Evolutionary conservation across 768 basidiomycete genomes (phyloP).

Genomic region (Paxillus involutus): DNA sequence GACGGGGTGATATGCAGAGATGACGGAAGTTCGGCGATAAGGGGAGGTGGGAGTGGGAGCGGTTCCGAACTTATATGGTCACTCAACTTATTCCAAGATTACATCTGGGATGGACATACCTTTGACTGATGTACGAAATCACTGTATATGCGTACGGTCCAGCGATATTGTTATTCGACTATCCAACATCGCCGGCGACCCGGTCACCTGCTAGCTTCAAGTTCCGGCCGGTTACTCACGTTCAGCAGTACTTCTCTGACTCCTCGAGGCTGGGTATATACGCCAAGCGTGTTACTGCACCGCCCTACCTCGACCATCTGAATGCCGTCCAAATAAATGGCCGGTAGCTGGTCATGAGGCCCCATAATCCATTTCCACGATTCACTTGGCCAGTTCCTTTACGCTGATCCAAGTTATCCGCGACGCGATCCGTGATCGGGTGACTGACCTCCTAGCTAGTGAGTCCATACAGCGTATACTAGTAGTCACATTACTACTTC

Average conservation of each 20-base stretch:
- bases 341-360: too few relatives aligned
- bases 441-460: background rate
- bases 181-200: background rate
- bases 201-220: background rate
- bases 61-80: slow-evolving; percentile 73
- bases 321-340: too few relatives aligned
- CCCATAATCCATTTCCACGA: too few relatives aligned
- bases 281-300: too few relatives aligned
- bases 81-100: slow-evolving; percentile 63
- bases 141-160: background rate
- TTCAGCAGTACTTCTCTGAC: too few relatives aligned
- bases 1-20: slow-evolving; percentile 77
- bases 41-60: slow-evolving; percentile 43
- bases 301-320: too few relatives aligned
- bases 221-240: too few relatives aligned
- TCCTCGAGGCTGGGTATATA: too few relatives aligned
- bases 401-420: too few relatives aligned
- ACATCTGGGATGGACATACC: slow-evolving; percentile 71
- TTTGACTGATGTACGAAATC: background rate
- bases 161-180: background rate
- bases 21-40: slow-evolving; percentile 44
- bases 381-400: too few relatives aligned
- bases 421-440: too few relatives aligned
- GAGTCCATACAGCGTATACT: background rate
- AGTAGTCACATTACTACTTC: background rate